These are phyloP conservation scores for Coniochaeta ligniaria DNA, from an alignment of 2,329 filamentous ascomycete species.

Conservation along the genomic window DNA sequence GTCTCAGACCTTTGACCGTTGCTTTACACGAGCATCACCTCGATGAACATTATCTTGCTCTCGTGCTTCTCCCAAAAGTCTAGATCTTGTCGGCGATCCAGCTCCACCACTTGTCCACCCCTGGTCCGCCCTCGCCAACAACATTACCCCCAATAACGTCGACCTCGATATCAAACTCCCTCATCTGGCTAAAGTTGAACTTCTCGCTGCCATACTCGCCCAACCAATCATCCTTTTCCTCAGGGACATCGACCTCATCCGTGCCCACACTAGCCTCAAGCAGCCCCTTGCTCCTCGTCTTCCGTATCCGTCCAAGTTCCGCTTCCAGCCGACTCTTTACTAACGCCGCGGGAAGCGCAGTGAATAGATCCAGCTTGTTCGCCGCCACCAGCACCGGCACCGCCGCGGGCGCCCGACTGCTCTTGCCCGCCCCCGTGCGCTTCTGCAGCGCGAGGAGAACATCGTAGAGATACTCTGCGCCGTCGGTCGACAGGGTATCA, in stretches of 20 bases:
- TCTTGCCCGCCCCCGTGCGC: slow-evolving; percentile 31
- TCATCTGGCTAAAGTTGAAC: slow-evolving; percentile 76
- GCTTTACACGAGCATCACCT: neutral
- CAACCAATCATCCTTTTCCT: slow-evolving; percentile 77
- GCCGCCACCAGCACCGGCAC: slow-evolving; percentile 78
- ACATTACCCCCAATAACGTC: slow-evolving; percentile 72
- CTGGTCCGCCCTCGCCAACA: slow-evolving; percentile 50
- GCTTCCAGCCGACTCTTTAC: slow-evolving; percentile 70
- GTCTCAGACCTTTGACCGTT: neutral
- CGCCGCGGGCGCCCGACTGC: slow-evolving; percentile 44
- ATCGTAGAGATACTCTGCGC: slow-evolving; percentile 83
- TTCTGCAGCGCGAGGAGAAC: slow-evolving; percentile 78
- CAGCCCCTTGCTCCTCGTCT: slow-evolving; percentile 71
- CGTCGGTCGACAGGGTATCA: slow-evolving; percentile 54
- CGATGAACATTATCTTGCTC: slow-evolving; percentile 6
- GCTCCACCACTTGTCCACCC: slow-evolving; percentile 77
- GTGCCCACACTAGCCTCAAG: slow-evolving; percentile 72
- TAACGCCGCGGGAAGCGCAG: slow-evolving; percentile 71
- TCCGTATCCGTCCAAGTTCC: slow-evolving; percentile 73
- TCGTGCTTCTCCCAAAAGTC: neutral
- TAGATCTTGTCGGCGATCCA: slow-evolving; percentile 78
- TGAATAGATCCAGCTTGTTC: slow-evolving; percentile 96
- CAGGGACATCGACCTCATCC: slow-evolving; percentile 52
- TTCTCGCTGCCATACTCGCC: slow-evolving; percentile 70
- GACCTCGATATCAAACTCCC: slow-evolving; percentile 74